Evolutionary conservation across 2,329 filamentous ascomycete species (phyloP).

Genomic region (Botrytis cinerea): DNA sequence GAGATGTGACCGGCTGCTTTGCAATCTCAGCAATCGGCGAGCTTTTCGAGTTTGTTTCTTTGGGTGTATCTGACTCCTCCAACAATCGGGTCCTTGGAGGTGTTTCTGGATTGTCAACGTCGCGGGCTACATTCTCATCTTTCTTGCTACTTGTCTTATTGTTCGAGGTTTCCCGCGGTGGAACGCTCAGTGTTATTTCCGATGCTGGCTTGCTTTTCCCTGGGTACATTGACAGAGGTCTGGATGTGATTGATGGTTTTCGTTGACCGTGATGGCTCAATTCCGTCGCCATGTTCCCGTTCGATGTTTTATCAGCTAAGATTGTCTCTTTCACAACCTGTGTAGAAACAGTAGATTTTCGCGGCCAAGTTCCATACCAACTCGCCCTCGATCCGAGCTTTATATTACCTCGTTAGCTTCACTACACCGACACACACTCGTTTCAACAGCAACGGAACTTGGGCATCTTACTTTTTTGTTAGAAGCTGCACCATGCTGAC

Average conservation of each 20-base stretch:
- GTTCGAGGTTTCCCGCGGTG: slow-evolving; percentile 21
- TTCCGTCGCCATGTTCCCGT: slow-evolving; percentile 34
- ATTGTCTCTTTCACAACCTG: slow-evolving; percentile 63
- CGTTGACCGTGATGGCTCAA: slow-evolving; percentile 38
- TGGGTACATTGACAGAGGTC: slow-evolving; percentile 40
- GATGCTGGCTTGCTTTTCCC: slow-evolving; percentile 42
- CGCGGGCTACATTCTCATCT: slow-evolving; percentile 17
- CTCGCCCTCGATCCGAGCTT: slow-evolving; percentile 44
- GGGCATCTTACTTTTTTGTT: slow-evolving; percentile 16
- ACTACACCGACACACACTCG: slow-evolving; percentile 16
- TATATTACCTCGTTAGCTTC: slow-evolving; percentile 21
- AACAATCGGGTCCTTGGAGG: slow-evolving; percentile 15
- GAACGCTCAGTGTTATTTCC: slow-evolving; percentile 39
- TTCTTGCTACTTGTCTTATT: slow-evolving; percentile 21
- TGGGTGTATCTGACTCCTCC: slow-evolving; percentile 6
- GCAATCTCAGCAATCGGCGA: slow-evolving; percentile 15
- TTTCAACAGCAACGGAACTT: neutral
- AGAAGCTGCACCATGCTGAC: slow-evolving; percentile 11
- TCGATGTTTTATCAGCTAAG: slow-evolving; percentile 48
- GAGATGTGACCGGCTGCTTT: slow-evolving; percentile 41
- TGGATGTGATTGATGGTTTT: slow-evolving; percentile 29
- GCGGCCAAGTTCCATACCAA: slow-evolving; percentile 65
- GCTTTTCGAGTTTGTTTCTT: slow-evolving; percentile 17
- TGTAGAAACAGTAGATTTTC: slow-evolving; percentile 56
- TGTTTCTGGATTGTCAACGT: slow-evolving; percentile 5